Conservation (phyloP, 2,329 filamentous ascomycete species). For the Grosmannia penicillata region DNA sequence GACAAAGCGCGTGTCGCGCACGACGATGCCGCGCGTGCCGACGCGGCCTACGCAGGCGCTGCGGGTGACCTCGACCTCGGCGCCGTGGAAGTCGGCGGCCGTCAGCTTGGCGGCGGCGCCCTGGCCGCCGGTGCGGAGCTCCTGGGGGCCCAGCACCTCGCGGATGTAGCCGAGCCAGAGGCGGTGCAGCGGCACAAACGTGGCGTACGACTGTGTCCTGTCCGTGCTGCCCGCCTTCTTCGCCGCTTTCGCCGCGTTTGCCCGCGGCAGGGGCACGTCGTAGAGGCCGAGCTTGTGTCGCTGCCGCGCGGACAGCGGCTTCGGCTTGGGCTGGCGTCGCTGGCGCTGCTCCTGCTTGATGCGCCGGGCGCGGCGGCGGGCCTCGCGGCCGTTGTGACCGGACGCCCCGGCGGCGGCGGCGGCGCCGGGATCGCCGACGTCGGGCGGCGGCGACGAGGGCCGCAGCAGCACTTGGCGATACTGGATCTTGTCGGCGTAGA, state of each 20-base stretch:
- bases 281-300: conserved; percentile 61
- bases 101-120: conserved; percentile 58
- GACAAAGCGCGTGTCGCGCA: conserved; percentile 74
- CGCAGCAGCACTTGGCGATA: conserved; percentile 69
- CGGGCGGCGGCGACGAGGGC: conserved; percentile 52
- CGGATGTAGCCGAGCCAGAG: conserved; percentile 79
- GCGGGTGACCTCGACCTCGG: conserved; percentile 65
- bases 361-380: conserved; percentile 33
- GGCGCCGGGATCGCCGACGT: conserved; percentile 42
- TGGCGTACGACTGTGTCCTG: conserved; percentile 43
- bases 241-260: too few relatives aligned
- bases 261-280: too few relatives aligned
- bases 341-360: conserved; percentile 28
- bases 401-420: conserved; percentile 18
- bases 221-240: background rate
- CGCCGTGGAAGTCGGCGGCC: conserved; percentile 84
- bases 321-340: conserved; percentile 35
- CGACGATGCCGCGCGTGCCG: conserved; percentile 71
- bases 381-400: conserved; percentile 40
- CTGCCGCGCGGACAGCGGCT: conserved; percentile 64
- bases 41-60: conserved; percentile 71
- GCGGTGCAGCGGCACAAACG: conserved; percentile 62
- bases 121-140: conserved; percentile 39
- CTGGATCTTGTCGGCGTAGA: conserved; percentile 72
- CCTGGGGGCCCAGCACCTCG: conserved; percentile 53